Conservation (phyloP, 192 early-diverging fungal species). For the Rhizophlyctis rosea region DNA sequence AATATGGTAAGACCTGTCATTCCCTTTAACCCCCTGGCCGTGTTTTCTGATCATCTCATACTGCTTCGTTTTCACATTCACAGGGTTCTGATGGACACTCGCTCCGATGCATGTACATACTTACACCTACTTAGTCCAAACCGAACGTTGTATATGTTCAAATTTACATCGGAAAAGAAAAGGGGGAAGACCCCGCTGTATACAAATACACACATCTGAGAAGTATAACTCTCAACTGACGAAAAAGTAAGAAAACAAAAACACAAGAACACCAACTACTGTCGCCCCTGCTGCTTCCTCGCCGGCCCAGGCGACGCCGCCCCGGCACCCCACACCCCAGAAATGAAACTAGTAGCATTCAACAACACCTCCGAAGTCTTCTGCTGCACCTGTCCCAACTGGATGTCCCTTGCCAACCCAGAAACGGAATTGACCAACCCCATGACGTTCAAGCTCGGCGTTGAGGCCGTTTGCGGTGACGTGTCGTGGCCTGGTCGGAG, state of each 20-base stretch:
- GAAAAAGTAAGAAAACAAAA: no score
- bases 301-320: not conserved
- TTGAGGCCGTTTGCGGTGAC: no score
- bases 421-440: not conserved
- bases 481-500: no score
- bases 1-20: conserved; percentile 66
- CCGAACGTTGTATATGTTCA: no score
- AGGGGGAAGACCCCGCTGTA: no score
- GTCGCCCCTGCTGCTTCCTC: not conserved
- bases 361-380: not conserved
- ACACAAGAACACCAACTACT: no score
- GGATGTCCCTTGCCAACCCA: not conserved
- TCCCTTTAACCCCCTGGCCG: conserved; percentile 72
- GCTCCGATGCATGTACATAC: not conserved
- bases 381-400: not conserved
- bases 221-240: no score
- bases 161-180: no score
- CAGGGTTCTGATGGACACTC: no score
- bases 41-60: conserved; percentile 76
- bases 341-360: not conserved
- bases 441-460: no score
- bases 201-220: no score
- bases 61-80: no score
- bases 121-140: conserved; percentile 7
- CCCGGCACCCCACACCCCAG: conserved; percentile 4